A percentile compares a stretch with the other conserved stretches of the same genome.
phyloP scores from a whole-genome alignment of 352 stramenopile species.

The Pythium periplocum region DNA sequence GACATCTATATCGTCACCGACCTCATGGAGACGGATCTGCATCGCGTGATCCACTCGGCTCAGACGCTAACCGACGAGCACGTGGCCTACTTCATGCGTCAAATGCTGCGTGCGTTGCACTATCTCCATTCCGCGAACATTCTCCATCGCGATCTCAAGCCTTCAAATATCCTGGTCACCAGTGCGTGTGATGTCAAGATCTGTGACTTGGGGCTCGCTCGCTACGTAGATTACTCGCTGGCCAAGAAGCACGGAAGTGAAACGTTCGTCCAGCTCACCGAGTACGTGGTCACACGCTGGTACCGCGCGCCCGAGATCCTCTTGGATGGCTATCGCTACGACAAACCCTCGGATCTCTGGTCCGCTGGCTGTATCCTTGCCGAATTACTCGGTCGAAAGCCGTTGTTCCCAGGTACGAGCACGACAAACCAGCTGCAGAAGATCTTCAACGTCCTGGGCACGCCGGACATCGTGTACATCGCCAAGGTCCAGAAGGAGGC shows the following conservation, averaged over 20 bases:
- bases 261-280: conserved; percentile 61
- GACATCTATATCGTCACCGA: conserved; percentile 97
- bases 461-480: conserved; percentile 68
- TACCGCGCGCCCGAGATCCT: conserved; percentile 90
- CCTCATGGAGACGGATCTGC: conserved; percentile 94
- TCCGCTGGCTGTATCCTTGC: conserved; percentile 94
- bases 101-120: conserved; percentile 94
- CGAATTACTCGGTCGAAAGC: conserved; percentile 92
- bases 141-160: conserved; percentile 96
- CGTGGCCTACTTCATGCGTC: conserved; percentile 95
- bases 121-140: conserved; percentile 97
- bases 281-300: conserved; percentile 78
- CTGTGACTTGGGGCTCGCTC: conserved; percentile 94
- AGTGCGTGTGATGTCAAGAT: conserved; percentile 95
- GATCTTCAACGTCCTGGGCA: conserved; percentile 92
- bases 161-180: conserved; percentile 95
- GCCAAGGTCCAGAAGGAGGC: conserved; percentile 62
- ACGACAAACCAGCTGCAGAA: conserved; percentile 97
- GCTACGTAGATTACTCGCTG: conserved; percentile 60
- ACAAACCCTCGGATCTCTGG: conserved; percentile 75
- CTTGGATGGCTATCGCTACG: conserved; percentile 80
- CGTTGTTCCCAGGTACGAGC: conserved; percentile 94
- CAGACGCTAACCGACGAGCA: conserved; percentile 91
- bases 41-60: conserved; percentile 88
- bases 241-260: conserved; percentile 31